Percentiles rank a stretch among this genome's conserved stretches.
Conservation (phyloP, 2,329 filamentous ascomycete species). For the Chrysosporium queenslandicum region DNA sequence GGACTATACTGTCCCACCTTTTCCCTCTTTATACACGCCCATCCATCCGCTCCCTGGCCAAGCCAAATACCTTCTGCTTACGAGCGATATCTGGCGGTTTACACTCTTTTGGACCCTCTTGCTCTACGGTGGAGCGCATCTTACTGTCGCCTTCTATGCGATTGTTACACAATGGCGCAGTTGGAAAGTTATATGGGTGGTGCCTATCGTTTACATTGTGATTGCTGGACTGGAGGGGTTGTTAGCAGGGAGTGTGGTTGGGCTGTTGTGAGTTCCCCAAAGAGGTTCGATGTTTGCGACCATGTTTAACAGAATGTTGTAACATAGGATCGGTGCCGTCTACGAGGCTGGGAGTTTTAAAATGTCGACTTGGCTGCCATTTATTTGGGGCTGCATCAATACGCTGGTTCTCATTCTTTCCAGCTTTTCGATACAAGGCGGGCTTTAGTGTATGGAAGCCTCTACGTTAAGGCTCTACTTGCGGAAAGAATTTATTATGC, state of each 20-base stretch:
- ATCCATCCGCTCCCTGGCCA: slow-evolving; percentile 48
- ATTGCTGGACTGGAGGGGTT: slow-evolving; percentile 67
- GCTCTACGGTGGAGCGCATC: slow-evolving; percentile 63
- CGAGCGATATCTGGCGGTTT: slow-evolving; percentile 74
- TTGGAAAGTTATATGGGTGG: slow-evolving; percentile 52
- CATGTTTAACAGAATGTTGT: slow-evolving; percentile 3
- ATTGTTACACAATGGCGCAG: slow-evolving; percentile 55
- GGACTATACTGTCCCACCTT: slow-evolving; percentile 59
- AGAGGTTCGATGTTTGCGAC: background rate
- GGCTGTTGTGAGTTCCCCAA: background rate
- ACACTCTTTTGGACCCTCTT: slow-evolving; percentile 80
- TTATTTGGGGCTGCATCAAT: slow-evolving; percentile 78
- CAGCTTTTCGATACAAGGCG: slow-evolving; percentile 86
- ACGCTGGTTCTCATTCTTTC: slow-evolving; percentile 73
- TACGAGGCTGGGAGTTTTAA: slow-evolving; percentile 74
- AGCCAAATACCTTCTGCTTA: slow-evolving; percentile 58
- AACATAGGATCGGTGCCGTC: slow-evolving; percentile 59
- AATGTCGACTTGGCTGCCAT: slow-evolving; percentile 92
- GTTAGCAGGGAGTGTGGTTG: slow-evolving; percentile 70
- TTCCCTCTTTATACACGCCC: slow-evolving; percentile 75
- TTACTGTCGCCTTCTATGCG: slow-evolving; percentile 61
- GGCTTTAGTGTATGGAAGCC: slow-evolving; percentile 49
- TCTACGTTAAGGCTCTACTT: background rate
- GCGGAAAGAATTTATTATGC: background rate
- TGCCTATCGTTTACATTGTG: slow-evolving; percentile 60